Base-by-base conservation (phyloP, 2,329 filamentous ascomycete genomes). In the Cucurbitaria berberidis region DNA sequence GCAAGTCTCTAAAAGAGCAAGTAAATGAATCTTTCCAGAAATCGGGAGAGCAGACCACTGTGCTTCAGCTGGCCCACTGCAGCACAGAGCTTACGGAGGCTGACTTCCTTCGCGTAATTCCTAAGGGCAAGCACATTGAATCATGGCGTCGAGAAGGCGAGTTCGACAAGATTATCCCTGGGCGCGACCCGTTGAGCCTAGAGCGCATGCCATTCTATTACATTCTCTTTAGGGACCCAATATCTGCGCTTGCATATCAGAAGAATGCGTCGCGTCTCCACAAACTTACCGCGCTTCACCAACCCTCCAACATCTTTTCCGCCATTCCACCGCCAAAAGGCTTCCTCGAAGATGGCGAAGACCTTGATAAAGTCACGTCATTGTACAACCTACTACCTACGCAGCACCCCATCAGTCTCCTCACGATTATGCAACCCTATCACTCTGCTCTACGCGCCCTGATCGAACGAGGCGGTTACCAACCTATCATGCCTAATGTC, bases 91-190 rank as follows among this genome's bases (percentile, higher is more conserved):
- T 93, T 38, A 78, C 80, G 18, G 83, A 87, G 62, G 83, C 82
- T 60, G 90, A 93, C 75, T 93, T 93, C 74, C 81, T 85, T 58
- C 86, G 89, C 49, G 74, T 92, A 16, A 81, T 85, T 5, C 82
- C 82, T 1, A 83, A 81, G 63, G 84, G 85, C 40, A 74, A 79
- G 48, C 85, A 89, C 62, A 82, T 93, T 29, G 85, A 88, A 56
- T 82, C 82, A 35, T 92, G 89, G 89, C 80, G 83, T 16, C 65
- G 72, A 16, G 68, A 76, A 9, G 81, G 80, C 49, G 84, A 85
- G 24, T 85, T 91, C 51, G 75, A 80, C 34, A 84, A 85, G 73
- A 78, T 89, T 34, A 81, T 89, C 21, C 89, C 89, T 56, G 83
- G 81, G 40, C 86, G 88, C 56, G 81, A 90, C 66, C 80, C 83